Percentiles rank a stretch among this genome's conserved stretches.
Evolutionary conservation across 768 basidiomycete genomes (phyloP).

Genomic region (Rhodotorula diobovata): DNA sequence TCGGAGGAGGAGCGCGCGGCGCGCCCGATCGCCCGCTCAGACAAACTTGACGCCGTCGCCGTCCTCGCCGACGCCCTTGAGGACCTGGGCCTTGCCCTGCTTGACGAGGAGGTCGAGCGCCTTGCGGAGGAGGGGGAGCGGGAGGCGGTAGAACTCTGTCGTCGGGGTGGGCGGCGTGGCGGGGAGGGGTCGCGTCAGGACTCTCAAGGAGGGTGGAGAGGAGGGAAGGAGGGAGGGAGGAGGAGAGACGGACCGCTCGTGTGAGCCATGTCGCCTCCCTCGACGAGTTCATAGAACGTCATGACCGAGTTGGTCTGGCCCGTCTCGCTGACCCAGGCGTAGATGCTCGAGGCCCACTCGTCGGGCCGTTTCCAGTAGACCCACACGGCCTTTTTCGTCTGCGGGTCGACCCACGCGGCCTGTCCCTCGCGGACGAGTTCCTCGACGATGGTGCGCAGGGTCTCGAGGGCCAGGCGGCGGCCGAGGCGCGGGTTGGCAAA

Average conservation of each 20-base stretch:
- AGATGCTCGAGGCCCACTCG: conserved; percentile 50
- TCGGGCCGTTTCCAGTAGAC: conserved; percentile 51
- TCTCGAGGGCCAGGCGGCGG: conserved; percentile 31
- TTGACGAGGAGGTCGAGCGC: conserved; percentile 49
- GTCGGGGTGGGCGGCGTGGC: neutral
- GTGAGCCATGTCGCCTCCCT: conserved; percentile 47
- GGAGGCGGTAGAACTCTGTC: conserved; percentile 49
- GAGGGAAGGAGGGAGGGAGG: neutral
- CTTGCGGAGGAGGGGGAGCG: conserved; percentile 45
- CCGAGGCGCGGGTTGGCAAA: conserved; percentile 46
- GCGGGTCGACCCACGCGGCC: conserved; percentile 27
- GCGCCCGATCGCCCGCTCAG: no score
- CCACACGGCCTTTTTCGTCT: conserved; percentile 33
- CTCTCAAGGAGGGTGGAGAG: no score
- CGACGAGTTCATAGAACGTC: conserved; percentile 51
- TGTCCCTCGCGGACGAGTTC: conserved; percentile 10
- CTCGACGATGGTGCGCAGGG: conserved; percentile 4
- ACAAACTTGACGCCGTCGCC: conserved; percentile 51
- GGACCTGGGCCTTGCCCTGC: conserved; percentile 50
- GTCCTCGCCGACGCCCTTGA: conserved; percentile 48
- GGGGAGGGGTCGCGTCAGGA: neutral
- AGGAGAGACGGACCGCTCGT: conserved; percentile 45
- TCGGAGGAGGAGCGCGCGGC: no score
- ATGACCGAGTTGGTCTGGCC: conserved; percentile 49
- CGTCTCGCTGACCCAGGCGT: conserved; percentile 50